Evolutionary conservation across 164 flowering plant species (phyloP), one percentile per base, ranked within the genome.

Genomic region (Berberis vulgaris): DNA sequence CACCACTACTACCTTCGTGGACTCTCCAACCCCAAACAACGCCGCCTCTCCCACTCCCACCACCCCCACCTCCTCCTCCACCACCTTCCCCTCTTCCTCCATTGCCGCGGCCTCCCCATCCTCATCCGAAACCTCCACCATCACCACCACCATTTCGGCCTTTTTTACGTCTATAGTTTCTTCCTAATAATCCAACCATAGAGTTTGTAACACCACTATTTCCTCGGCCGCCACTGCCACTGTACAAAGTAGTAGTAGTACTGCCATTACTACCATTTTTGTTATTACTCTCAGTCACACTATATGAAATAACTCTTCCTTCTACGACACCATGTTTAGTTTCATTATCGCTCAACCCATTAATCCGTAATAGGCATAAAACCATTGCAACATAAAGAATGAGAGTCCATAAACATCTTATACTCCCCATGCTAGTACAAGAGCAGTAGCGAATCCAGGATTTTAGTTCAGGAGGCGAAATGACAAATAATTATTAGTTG

Each of bases 361-460:
- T 52, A 70, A 64, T 57, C 7, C 54, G 57, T 45, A 59, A 55
- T 54, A 45, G 55, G 12, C 12, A 39, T 9, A 62, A 10, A 1
- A 8, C n/a, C 49, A 43, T 7, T 6, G 45, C 9, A 58, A 40
- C 52, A 67, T 39, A 56, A 60, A 68, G 49, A 38, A 71, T 52
- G 49, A 64, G n/a, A 58, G 66, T 53, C 65, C 68, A 68, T n/a
- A 69, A 63, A 40, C 45, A 10, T 70, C 50, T 67, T 45, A 57
- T 38, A n/a, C 3, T 3, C 41, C 7, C 7, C n/a, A n/a, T 55
- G 1, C 4, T 55, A 54, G 52, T 49, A 6, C 8, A 11, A 49
- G 11, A 49, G 11, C 11, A 49, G 52, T 49, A 6, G 52, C 6
- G 52, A 49, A 49, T 49, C 0, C 55, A 26, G 26, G 26, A 26